Evolutionary conservation across 2,329 filamentous ascomycete genomes (phyloP).

Genomic region (Beauveria sp.): DNA sequence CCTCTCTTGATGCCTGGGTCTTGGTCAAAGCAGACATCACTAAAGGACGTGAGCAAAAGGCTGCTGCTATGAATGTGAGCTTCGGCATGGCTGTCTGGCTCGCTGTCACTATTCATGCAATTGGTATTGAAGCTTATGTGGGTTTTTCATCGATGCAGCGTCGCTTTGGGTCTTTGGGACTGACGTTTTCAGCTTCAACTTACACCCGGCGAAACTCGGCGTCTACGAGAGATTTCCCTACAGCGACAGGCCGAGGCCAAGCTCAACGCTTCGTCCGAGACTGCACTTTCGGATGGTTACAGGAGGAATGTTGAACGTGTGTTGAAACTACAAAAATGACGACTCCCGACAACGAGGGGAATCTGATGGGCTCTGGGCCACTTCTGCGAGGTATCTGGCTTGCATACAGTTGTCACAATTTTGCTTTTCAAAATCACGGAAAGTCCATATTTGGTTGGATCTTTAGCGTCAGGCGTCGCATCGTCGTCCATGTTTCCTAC

Average conservation of each 20-base stretch:
- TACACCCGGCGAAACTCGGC: constrained; percentile 44
- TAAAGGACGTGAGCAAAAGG: constrained; percentile 20
- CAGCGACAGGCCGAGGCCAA: constrained; percentile 47
- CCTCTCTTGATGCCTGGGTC: constrained; percentile 25
- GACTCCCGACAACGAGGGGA: no score
- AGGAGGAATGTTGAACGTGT: no score
- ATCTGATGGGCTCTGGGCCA: no score
- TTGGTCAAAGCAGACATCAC: constrained; percentile 26
- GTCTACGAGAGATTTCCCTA: constrained; percentile 46
- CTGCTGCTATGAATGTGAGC: constrained; percentile 33
- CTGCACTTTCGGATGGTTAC: neutral
- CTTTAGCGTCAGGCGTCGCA: no score
- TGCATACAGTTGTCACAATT: no score
- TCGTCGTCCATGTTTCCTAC: no score
- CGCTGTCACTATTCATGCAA: constrained; percentile 39
- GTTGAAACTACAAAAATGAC: no score
- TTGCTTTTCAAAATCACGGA: no score
- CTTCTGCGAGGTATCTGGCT: no score
- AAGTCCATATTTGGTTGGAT: no score
- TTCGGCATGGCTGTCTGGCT: constrained; percentile 48
- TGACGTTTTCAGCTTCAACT: constrained; percentile 32
- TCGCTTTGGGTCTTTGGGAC: neutral
- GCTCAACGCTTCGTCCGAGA: constrained; percentile 18
- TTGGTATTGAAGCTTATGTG: constrained; percentile 41
- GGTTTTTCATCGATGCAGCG: constrained; percentile 12